These are phyloP conservation scores for Penicillium sp. DNA, from an alignment of 2,329 filamentous ascomycete species.

Conservation along the genomic window DNA sequence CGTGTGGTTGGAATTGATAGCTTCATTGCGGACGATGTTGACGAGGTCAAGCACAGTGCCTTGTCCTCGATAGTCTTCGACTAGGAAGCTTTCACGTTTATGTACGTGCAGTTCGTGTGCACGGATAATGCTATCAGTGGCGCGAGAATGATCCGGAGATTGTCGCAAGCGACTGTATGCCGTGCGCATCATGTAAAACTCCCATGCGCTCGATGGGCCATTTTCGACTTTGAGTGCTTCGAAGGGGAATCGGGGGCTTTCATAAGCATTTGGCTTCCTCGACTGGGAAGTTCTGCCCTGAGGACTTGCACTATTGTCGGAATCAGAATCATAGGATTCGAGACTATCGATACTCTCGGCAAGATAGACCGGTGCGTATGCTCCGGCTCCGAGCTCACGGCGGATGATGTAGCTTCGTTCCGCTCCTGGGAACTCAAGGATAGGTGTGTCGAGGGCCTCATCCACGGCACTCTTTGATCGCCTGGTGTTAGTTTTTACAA, in stretches of 20 bases:
- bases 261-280: constrained; percentile 17
- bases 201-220: constrained; percentile 80
- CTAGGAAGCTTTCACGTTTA: constrained; percentile 81
- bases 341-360: constrained; percentile 68
- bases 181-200: constrained; percentile 92
- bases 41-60: constrained; percentile 93
- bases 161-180: constrained; percentile 70
- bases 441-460: constrained; percentile 59
- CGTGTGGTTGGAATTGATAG: constrained; percentile 48
- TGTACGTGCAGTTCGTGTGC: constrained; percentile 92
- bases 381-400: constrained; percentile 84
- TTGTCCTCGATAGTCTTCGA: constrained; percentile 83
- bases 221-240: constrained; percentile 94
- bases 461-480: constrained; percentile 54
- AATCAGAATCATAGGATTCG: constrained; percentile 38
- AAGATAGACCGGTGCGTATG: constrained; percentile 93
- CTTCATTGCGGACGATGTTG: constrained; percentile 75
- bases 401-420: constrained; percentile 72
- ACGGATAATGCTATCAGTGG: constrained; percentile 72
- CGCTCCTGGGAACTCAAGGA: constrained; percentile 66
- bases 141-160: constrained; percentile 60
- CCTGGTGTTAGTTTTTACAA: constrained; percentile 65
- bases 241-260: constrained; percentile 54
- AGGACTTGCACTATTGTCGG: constrained; percentile 41
- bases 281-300: constrained; percentile 56